Evolutionary conservation across 495 filamentous ascomycete genomes (phyloP).

Genomic region (Recurvomyces mirabilis): DNA sequence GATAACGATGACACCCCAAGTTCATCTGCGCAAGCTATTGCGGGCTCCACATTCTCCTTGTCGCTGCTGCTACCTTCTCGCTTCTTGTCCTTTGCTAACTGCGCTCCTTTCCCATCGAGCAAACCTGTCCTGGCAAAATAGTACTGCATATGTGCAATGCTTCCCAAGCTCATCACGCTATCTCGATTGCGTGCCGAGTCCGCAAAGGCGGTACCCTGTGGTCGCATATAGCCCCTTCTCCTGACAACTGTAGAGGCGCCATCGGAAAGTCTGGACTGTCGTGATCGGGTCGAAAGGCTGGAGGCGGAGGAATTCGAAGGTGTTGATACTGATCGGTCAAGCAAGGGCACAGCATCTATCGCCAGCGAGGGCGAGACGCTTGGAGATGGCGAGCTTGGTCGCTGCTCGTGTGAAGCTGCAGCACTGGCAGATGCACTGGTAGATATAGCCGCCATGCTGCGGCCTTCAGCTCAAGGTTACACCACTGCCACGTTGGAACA

Average conservation of each 20-base stretch:
- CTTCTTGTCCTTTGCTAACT: constrained; percentile 59
- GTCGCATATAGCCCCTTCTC: constrained; percentile 77
- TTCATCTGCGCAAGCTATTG: constrained; percentile 7
- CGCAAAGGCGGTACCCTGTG: constrained; percentile 81
- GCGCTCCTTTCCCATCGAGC: constrained; percentile 84
- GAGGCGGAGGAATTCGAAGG: constrained; percentile 63
- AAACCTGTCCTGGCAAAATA: constrained; percentile 94
- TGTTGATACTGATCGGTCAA: constrained; percentile 63
- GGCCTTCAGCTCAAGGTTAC: too few relatives aligned
- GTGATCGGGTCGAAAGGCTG: constrained; percentile 38
- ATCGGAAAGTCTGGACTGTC: constrained; percentile 31
- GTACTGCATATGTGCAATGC: constrained; percentile 94
- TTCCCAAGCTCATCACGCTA: constrained; percentile 89
- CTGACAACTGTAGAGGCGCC: constrained; percentile 43
- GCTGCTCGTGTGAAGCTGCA: constrained; percentile 8
- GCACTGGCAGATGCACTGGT: too few relatives aligned
- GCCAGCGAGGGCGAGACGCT: constrained; percentile 56
- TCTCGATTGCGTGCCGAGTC: constrained; percentile 80
- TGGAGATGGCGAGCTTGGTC: constrained; percentile 47
- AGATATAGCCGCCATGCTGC: too few relatives aligned
- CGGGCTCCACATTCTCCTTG: constrained; percentile 19
- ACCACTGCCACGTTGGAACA: too few relatives aligned
- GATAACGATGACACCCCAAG: constrained; percentile 9
- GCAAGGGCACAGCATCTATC: constrained; percentile 50
- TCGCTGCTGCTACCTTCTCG: constrained; percentile 21